A percentile compares a stretch with the other conserved stretches of the same genome.
phyloP scores from a whole-genome alignment of 116 monocot genomes.

The Cymodocea nodosa region DNA sequence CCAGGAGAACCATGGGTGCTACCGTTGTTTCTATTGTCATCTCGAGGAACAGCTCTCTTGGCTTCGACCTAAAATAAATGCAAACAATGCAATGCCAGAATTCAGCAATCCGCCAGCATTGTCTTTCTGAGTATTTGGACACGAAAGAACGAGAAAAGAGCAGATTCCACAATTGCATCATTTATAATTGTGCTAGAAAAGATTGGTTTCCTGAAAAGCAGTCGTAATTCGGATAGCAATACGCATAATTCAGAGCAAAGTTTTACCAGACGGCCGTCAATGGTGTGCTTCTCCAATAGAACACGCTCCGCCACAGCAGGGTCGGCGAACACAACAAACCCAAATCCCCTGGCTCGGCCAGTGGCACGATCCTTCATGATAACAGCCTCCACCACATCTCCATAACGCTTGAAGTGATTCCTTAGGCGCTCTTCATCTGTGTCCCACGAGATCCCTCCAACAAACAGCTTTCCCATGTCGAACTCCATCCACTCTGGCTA shows the following conservation, averaged over 20 bases:
- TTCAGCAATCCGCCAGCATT: too few relatives aligned
- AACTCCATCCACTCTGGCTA: slow-evolving; percentile 6
- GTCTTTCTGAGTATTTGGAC: too few relatives aligned
- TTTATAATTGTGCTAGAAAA: too few relatives aligned
- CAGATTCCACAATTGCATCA: too few relatives aligned
- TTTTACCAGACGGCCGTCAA: slow-evolving; percentile 17
- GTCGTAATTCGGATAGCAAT: too few relatives aligned
- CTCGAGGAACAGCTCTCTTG: slow-evolving; percentile 86
- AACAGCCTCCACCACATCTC: slow-evolving; percentile 17
- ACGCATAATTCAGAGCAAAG: background rate
- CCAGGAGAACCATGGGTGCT: slow-evolving; percentile 41
- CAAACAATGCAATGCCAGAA: too few relatives aligned
- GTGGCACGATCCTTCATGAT: slow-evolving; percentile 20
- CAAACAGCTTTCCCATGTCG: slow-evolving; percentile 17
- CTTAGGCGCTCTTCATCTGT: slow-evolving; percentile 19
- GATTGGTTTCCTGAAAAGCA: too few relatives aligned
- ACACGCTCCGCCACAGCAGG: slow-evolving; percentile 18
- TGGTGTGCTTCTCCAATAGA: slow-evolving; percentile 16
- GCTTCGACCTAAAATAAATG: slow-evolving; percentile 59
- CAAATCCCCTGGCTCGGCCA: slow-evolving; percentile 19
- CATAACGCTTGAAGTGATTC: slow-evolving; percentile 14
- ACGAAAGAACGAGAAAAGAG: too few relatives aligned
- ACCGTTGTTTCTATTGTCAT: slow-evolving; percentile 38
- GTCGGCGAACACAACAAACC: slow-evolving; percentile 19
- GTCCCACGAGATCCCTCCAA: slow-evolving; percentile 22